phyloP scores from a whole-genome alignment of 768 basidiomycete genomes.

The Clitopilus passeckerianus region DNA sequence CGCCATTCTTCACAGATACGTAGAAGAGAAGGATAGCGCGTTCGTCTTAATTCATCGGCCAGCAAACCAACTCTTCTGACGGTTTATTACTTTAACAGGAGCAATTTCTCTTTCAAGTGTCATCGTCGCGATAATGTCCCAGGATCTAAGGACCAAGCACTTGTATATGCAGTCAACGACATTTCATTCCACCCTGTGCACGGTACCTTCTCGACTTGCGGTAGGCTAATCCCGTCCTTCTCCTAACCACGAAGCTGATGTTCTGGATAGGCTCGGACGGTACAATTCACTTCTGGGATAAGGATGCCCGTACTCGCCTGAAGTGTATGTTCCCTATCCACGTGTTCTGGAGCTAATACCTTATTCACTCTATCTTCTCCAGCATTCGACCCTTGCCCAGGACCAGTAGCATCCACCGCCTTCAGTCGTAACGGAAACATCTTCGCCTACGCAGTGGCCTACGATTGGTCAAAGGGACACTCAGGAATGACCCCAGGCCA shows the following conservation, averaged over 20 bases:
- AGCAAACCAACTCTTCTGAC: too few species aligned
- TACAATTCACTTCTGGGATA: constrained; percentile 92
- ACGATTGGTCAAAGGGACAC: constrained; percentile 93
- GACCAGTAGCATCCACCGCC: constrained; percentile 72
- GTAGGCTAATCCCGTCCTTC: constrained; percentile 28
- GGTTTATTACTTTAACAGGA: constrained; percentile 27
- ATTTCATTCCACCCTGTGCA: constrained; percentile 83
- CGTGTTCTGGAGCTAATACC: not conserved
- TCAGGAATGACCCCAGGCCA: constrained; percentile 70
- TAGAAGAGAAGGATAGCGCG: constrained; percentile 79
- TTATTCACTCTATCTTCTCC: constrained; percentile 3
- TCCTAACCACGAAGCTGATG: constrained; percentile 7
- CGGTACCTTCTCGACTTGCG: constrained; percentile 82
- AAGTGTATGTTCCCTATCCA: constrained; percentile 56
- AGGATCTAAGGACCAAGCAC: constrained; percentile 55
- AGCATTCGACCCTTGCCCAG: constrained; percentile 73
- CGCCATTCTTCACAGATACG: constrained; percentile 46
- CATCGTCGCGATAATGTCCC: constrained; percentile 58
- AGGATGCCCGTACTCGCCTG: constrained; percentile 85
- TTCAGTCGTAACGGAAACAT: constrained; percentile 89
- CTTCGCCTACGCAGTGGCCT: constrained; percentile 89
- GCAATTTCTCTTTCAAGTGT: constrained; percentile 89
- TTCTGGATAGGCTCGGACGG: constrained; percentile 66
- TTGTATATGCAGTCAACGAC: constrained; percentile 81
- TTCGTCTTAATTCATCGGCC: constrained; percentile 22